Percentiles rank a stretch among this genome's conserved stretches.
Evolutionary conservation across 1,284 basidiomycete species (phyloP).

Genomic region (Blastosporella zonata): DNA sequence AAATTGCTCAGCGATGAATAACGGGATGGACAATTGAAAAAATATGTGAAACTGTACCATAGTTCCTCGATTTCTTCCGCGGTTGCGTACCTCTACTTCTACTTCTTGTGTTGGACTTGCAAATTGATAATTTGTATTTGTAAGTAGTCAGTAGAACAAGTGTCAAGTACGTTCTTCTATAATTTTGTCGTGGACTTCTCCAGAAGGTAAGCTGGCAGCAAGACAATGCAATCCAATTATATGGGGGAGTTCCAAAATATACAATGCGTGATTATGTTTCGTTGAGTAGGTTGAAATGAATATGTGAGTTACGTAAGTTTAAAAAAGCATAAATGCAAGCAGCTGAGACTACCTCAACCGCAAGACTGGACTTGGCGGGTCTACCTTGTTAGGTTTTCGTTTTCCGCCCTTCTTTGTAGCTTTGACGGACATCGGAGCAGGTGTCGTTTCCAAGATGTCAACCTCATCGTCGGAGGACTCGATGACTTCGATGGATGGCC

Average conservation of each 20-base stretch:
- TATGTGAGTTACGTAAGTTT: constrained; percentile 6
- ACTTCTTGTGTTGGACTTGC: too few relatives aligned
- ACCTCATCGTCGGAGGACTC: constrained; percentile 30
- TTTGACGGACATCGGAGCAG: constrained; percentile 2
- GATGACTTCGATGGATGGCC: constrained; percentile 25
- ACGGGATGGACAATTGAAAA: background rate
- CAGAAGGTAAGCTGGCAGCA: too few relatives aligned
- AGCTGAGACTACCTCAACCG: constrained; percentile 3
- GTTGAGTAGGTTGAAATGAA: constrained; percentile 8
- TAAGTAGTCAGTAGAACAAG: background rate
- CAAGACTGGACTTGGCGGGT: constrained; percentile 7
- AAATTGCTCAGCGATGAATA: constrained; percentile 19
- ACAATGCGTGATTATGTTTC: constrained; percentile 10
- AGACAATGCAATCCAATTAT: background rate
- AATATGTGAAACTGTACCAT: constrained; percentile 5
- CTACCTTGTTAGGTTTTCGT: constrained; percentile 9
- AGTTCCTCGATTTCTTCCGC: background rate
- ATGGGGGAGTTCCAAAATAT: background rate
- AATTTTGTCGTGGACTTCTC: too few relatives aligned
- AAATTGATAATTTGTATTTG: background rate
- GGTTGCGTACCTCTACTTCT: too few relatives aligned
- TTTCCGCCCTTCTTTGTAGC: constrained; percentile 12
- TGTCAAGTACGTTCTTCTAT: too few relatives aligned
- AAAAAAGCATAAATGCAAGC: background rate
- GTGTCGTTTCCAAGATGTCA: constrained; percentile 20